Percentiles rank a stretch among this genome's conserved stretches.
Evolutionary conservation across 2,329 filamentous ascomycete species (phyloP).

Genomic region (Colletotrichum sp.): DNA sequence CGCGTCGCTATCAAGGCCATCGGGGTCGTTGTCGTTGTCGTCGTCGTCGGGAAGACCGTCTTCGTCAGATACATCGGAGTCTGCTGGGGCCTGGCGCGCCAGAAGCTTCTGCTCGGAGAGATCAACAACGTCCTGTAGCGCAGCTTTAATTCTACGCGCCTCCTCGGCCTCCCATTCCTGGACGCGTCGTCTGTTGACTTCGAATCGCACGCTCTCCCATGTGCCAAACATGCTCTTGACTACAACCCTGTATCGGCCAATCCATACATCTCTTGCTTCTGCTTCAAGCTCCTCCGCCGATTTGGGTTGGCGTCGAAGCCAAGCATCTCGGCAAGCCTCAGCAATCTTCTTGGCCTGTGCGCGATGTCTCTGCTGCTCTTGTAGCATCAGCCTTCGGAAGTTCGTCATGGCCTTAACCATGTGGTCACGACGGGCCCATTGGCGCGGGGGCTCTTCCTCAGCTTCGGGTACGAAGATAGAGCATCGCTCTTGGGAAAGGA

Average conservation of each 20-base stretch:
- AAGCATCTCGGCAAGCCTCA: slow-evolving; percentile 77
- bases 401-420: slow-evolving; percentile 79
- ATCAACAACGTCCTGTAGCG: slow-evolving; percentile 75
- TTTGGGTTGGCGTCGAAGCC: slow-evolving; percentile 75
- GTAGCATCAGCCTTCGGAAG: slow-evolving; percentile 79
- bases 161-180: slow-evolving; percentile 70
- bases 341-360: slow-evolving; percentile 81
- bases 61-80: slow-evolving; percentile 56
- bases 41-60: slow-evolving; percentile 45
- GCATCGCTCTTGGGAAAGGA: slow-evolving; percentile 74
- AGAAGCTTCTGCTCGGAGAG: slow-evolving; percentile 73
- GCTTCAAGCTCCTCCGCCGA: slow-evolving; percentile 80
- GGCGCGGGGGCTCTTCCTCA: slow-evolving; percentile 73
- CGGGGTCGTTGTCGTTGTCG: slow-evolving; percentile 44
- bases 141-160: slow-evolving; percentile 68
- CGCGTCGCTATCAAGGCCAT: slow-evolving; percentile 37
- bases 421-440: slow-evolving; percentile 90
- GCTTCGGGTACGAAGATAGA: slow-evolving; percentile 76
- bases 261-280: slow-evolving; percentile 73
- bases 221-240: slow-evolving; percentile 60
- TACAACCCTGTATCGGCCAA: slow-evolving; percentile 74
- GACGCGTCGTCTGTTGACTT: slow-evolving; percentile 65
- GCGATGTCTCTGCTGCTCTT: slow-evolving; percentile 80
- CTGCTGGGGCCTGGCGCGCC: slow-evolving; percentile 59
- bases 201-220: slow-evolving; percentile 68